Conservation (phyloP, 2,329 filamentous ascomycete species). For the Calonectria pseudoturangicola region DNA sequence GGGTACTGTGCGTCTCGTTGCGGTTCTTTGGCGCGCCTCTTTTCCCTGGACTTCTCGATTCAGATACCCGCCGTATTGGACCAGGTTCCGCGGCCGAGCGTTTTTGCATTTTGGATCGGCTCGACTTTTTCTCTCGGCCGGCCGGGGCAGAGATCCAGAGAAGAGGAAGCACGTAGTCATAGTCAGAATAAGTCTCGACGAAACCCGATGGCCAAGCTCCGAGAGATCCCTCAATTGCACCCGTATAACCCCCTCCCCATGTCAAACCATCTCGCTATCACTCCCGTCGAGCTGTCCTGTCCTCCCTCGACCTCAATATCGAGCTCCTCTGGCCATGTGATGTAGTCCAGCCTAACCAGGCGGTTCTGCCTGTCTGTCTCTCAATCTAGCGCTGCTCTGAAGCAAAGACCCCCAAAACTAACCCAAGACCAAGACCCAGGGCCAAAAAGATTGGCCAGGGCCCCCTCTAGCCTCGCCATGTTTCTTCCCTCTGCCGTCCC, state of each 20-base stretch:
- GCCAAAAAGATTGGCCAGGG: constrained; percentile 25
- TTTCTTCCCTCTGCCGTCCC: constrained; percentile 44
- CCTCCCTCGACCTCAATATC: neutral
- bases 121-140: constrained; percentile 35
- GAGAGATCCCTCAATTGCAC: constrained; percentile 13
- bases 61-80: constrained; percentile 22
- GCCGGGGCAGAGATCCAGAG: constrained; percentile 28
- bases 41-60: constrained; percentile 26
- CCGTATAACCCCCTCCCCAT: constrained; percentile 14
- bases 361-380: constrained; percentile 30
- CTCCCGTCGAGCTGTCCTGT: neutral
- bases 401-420: constrained; percentile 35
- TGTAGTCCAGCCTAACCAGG: constrained; percentile 11
- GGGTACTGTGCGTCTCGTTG: constrained; percentile 31
- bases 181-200: constrained; percentile 28
- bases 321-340: constrained; percentile 16
- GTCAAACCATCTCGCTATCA: constrained; percentile 15
- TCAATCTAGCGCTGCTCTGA: constrained; percentile 35
- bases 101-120: constrained; percentile 28
- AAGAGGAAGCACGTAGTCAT: neutral
- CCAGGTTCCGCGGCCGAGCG: constrained; percentile 34
- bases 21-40: constrained; percentile 30
- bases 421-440: constrained; percentile 32
- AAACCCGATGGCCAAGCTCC: constrained; percentile 27
- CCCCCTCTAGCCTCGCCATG: constrained; percentile 31